Base-by-base conservation (phyloP, 73 alveolate genomes). In the Blepharisma stoltei region DNA sequence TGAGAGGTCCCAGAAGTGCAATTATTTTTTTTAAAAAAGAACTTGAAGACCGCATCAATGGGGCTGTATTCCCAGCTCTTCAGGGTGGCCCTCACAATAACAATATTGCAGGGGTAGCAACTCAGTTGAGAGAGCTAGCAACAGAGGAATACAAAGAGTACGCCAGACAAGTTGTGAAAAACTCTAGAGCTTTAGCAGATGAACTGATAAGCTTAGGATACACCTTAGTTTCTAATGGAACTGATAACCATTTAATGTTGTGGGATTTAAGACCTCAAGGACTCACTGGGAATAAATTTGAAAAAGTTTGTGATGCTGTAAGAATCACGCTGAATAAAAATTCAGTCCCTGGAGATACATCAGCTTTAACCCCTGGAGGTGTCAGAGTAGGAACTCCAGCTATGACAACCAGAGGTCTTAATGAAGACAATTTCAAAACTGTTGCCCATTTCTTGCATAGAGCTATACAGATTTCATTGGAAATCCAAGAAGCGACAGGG, bases 31-130 rank as follows among this genome's bases (percentile, higher is more conserved):
- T 80, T 76, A 89, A 90, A 54, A 90, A 78, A 43, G 92, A 89
- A 54, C 52, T 82, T 67, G 87, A 86, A 43, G 88, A 89, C 20
- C 54, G 66, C 14, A 90, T 95, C 55, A 90, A 93, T 78, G 55
- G 80, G 88, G 95, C 98, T 6, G 98, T 95, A 25, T 95, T 93
- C 88, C 99, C 99, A 9, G 90, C 84, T 20, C 87, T 92, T 50
- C 92, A 95, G 54, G 99, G 99, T 7, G 99, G 99, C 7, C 99
- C 99, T 21, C 99, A 95, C 82, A 93, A 88, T 70, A 90, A 95
- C 76, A 75, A 96, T 41, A 90, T 95, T 41, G 97, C 98, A 54
- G 98, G 94, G 8, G 55, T 95, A 27, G 97, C 98, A 14, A 87
- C 87, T 38, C 89, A 92, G 76, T 77, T 95, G 65, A 87, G 86